Conservation (phyloP, 208 protist species). For the Trypanosoma vivax region DNA sequence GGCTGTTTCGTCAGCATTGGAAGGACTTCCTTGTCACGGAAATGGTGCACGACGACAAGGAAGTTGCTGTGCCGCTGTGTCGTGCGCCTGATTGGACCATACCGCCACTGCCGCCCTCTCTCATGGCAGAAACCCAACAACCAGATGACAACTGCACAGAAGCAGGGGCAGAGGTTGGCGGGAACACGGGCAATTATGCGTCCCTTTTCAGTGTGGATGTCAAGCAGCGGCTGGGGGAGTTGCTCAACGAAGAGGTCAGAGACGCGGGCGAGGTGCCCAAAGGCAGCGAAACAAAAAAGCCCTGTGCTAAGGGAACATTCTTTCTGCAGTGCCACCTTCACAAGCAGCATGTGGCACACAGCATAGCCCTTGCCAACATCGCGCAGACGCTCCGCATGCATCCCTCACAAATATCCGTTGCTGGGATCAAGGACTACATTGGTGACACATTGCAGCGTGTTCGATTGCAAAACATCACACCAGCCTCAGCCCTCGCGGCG, state of each 20-base stretch:
- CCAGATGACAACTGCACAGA: not conserved
- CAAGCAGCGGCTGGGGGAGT: too few species aligned
- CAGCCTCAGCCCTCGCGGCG: constrained; percentile 44
- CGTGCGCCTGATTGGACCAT: constrained; percentile 36
- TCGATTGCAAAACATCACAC: constrained; percentile 59
- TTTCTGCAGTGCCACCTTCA: constrained; percentile 73
- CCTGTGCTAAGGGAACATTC: constrained; percentile 12
- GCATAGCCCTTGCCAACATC: constrained; percentile 51
- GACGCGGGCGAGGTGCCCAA: not conserved
- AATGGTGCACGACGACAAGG: constrained; percentile 21
- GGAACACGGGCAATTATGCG: not conserved
- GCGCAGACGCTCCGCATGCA: constrained; percentile 71
- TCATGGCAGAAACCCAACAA: constrained; percentile 1
- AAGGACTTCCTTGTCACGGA: constrained; percentile 54
- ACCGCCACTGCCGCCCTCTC: constrained; percentile 32
- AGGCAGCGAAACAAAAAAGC: not conserved
- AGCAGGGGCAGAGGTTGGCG: not conserved
- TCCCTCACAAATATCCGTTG: constrained; percentile 63
- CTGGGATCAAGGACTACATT: constrained; percentile 86
- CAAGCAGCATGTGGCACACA: constrained; percentile 78
- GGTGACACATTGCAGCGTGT: constrained; percentile 83
- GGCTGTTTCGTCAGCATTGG: constrained; percentile 60
- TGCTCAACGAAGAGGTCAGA: not conserved
- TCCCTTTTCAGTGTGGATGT: too few species aligned
- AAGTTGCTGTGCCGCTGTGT: constrained; percentile 22